Conservation (phyloP, 2,329 filamentous ascomycete species). For the Chalara sp. region DNA sequence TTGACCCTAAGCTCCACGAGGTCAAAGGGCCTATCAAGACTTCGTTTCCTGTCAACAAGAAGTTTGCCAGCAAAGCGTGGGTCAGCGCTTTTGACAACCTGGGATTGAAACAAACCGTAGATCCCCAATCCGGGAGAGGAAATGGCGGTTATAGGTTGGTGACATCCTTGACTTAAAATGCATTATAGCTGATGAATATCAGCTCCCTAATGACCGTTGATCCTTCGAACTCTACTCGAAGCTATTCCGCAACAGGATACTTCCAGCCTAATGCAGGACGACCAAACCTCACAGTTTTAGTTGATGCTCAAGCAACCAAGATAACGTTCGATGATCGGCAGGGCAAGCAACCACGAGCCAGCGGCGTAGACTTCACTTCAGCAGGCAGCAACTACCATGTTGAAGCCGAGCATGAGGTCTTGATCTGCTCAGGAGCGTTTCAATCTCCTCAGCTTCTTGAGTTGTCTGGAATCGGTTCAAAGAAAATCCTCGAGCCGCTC, state of each 20-base stretch:
- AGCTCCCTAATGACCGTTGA: too few relatives aligned
- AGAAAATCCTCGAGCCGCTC: conserved; percentile 10
- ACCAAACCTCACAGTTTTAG: conserved; percentile 70
- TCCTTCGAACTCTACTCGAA: too few relatives aligned
- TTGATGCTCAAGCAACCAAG: conserved; percentile 76
- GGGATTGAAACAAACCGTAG: neutral
- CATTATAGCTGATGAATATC: too few relatives aligned
- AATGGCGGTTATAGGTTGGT: too few relatives aligned
- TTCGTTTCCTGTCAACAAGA: neutral
- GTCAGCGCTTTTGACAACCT: neutral
- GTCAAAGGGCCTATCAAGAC: neutral
- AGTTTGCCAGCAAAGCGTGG: neutral
- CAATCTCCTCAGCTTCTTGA: conserved; percentile 26
- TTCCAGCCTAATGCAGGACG: conserved; percentile 10
- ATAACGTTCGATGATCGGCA: conserved; percentile 31
- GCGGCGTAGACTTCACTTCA: neutral
- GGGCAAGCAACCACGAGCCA: neutral
- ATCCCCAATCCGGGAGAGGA: neutral
- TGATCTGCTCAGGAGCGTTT: conserved; percentile 23
- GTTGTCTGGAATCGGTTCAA: conserved; percentile 25
- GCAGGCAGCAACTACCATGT: conserved; percentile 10
- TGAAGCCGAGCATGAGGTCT: conserved; percentile 25
- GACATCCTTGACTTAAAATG: too few relatives aligned
- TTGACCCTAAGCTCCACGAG: neutral
- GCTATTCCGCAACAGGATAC: conserved; percentile 11